phyloP scores from a whole-genome alignment of 306 rosid species.

The Citrullus colocynthis region DNA sequence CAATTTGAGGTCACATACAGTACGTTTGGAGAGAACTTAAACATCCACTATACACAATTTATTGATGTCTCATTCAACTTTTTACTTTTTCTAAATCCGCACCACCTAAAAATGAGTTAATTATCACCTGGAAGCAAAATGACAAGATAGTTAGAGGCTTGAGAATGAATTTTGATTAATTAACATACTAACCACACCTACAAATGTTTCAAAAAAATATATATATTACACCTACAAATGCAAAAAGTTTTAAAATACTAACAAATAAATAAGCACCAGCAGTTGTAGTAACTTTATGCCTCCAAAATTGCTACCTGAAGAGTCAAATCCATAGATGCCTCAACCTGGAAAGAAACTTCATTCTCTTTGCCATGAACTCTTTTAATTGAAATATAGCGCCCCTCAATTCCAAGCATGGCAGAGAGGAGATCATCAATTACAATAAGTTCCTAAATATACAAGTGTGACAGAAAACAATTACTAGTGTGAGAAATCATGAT shows the following conservation, averaged over 20 bases:
- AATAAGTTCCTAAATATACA: conserved; percentile 63
- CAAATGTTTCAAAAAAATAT: no score
- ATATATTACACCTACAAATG: not conserved
- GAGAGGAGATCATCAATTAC: conserved; percentile 86
- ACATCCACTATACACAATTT: not conserved
- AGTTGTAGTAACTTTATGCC: not conserved
- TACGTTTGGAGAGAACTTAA: not conserved
- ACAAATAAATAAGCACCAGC: not conserved
- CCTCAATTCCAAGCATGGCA: conserved; percentile 80
- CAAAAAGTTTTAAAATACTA: not conserved
- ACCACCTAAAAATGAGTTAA: not conserved
- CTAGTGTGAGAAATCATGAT: not conserved
- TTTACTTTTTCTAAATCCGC: not conserved
- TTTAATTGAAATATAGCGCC: conserved; percentile 70
- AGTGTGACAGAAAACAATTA: conserved; percentile 1
- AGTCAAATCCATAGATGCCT: conserved; percentile 91
- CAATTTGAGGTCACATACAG: not conserved
- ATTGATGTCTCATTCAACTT: not conserved
- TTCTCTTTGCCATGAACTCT: conserved; percentile 47
- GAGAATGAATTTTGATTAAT: not conserved
- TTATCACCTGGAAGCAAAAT: not conserved
- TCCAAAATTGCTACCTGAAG: conserved; percentile 54
- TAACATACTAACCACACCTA: not conserved
- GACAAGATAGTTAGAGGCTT: not conserved
- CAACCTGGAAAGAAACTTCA: conserved; percentile 43